A percentile compares a stretch with the other conserved stretches of the same genome.
phyloP scores from a whole-genome alignment of 345 rosid species.

The Bruguiera sexangula region DNA sequence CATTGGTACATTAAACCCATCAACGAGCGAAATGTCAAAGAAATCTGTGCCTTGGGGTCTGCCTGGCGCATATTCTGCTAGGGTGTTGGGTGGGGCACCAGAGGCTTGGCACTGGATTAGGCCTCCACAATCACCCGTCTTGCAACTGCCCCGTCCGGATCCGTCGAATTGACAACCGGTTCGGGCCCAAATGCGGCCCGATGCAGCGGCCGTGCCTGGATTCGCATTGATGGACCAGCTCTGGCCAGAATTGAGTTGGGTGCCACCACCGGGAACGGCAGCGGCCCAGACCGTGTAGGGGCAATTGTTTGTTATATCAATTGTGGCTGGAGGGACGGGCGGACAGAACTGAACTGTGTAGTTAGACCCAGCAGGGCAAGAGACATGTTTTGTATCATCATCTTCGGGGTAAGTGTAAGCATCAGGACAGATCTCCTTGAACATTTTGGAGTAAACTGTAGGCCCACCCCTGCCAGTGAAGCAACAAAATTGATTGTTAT shows the following conservation, averaged over 20 bases:
- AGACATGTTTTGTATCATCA: too few species aligned
- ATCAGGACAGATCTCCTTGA: too few species aligned
- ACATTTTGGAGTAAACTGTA: too few species aligned
- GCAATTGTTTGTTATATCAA: slow-evolving; percentile 4
- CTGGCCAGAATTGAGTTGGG: not conserved
- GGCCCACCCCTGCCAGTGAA: too few species aligned
- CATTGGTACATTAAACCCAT: slow-evolving; percentile 24
- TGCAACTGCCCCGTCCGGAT: not conserved
- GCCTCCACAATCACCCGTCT: slow-evolving; percentile 18
- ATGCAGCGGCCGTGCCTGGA: not conserved
- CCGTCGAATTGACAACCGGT: slow-evolving; percentile 17
- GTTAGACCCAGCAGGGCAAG: too few species aligned
- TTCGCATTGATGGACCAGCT: not conserved
- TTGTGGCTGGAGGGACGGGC: not conserved
- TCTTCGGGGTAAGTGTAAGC: too few species aligned
- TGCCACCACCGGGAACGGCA: slow-evolving; percentile 15
- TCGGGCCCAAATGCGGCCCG: slow-evolving; percentile 21
- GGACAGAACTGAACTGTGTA: too few species aligned
- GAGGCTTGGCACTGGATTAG: not conserved
- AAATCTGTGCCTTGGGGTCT: too few species aligned
- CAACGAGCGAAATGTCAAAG: slow-evolving; percentile 14
- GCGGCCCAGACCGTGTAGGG: slow-evolving; percentile 14
- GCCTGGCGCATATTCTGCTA: too few species aligned
- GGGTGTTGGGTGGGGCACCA: slow-evolving; percentile 5
- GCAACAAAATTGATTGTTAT: not conserved